phyloP scores from a whole-genome alignment of 2,329 filamentous ascomycete species.

The Meredithiella fracta region DNA sequence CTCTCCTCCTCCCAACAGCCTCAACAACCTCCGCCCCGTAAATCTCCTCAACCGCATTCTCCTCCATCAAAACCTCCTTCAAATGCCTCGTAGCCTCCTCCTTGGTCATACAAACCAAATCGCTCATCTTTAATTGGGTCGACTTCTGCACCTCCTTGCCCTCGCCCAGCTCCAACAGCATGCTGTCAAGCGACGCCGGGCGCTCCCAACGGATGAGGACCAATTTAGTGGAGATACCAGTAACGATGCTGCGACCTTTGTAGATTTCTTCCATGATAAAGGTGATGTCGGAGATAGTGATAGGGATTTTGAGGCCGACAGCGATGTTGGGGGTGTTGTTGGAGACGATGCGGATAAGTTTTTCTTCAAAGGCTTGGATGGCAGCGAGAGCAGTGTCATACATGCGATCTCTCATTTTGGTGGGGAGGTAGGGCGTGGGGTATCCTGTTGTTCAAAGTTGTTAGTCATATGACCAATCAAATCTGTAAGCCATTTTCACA shows the following conservation, averaged over 20 bases:
- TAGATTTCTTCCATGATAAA: conserved; percentile 86
- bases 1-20: conserved; percentile 47
- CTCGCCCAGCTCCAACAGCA: conserved; percentile 43
- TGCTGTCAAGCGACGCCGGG: conserved; percentile 35
- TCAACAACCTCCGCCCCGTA: conserved; percentile 55
- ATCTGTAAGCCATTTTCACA: neutral
- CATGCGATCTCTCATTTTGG: conserved; percentile 76
- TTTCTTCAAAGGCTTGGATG: conserved; percentile 66
- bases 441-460: conserved; percentile 40
- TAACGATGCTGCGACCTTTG: conserved; percentile 65
- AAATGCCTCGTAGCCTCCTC: conserved; percentile 74
- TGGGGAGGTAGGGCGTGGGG: conserved; percentile 65
- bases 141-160: conserved; percentile 59
- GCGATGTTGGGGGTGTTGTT: conserved; percentile 26
- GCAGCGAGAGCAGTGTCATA: conserved; percentile 68
- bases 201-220: conserved; percentile 66
- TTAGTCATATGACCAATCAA: neutral
- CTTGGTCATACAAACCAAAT: conserved; percentile 83
- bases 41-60: conserved; percentile 50
- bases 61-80: conserved; percentile 56
- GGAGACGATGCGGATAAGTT: conserved; percentile 37
- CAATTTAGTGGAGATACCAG: conserved; percentile 63
- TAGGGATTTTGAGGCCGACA: conserved; percentile 60
- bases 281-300: conserved; percentile 66
- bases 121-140: conserved; percentile 48